These are phyloP conservation scores for Thermoascus crustaceus DNA, from an alignment of 2,329 filamentous ascomycete genomes.

Conservation along the genomic window DNA sequence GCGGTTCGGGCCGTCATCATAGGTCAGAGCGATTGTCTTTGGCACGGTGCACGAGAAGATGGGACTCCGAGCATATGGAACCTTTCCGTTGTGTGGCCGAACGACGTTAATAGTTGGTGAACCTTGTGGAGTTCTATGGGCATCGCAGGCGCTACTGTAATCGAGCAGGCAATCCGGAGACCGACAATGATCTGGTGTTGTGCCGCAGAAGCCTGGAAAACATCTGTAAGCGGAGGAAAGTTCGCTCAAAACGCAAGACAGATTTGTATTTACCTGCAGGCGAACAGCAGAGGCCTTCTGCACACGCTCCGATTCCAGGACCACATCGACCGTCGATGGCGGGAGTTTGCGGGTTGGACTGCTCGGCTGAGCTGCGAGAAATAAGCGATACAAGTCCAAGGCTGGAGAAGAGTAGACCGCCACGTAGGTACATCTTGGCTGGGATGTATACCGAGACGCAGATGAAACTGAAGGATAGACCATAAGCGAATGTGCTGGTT, in stretches of 20 bases:
- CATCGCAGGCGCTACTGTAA: constrained; percentile 31
- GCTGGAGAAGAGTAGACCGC: no score
- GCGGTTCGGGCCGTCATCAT: constrained; percentile 57
- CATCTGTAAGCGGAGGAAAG: background rate
- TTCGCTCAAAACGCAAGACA: background rate
- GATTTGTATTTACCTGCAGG: constrained; percentile 22
- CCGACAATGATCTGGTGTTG: constrained; percentile 27
- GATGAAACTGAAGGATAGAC: no score
- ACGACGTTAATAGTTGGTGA: constrained; percentile 25
- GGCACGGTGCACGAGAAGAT: constrained; percentile 37
- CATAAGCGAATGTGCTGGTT: no score
- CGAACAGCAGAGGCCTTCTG: constrained; percentile 31
- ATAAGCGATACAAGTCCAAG: no score
- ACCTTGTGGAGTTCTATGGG: constrained; percentile 26
- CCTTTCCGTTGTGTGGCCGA: constrained; percentile 28
- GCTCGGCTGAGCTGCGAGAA: no score
- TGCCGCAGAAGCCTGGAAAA: constrained; percentile 31
- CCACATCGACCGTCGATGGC: constrained; percentile 25
- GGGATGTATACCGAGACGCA: no score
- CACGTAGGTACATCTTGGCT: no score
- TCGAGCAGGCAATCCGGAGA: constrained; percentile 35
- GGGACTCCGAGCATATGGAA: constrained; percentile 27
- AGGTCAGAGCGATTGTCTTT: constrained; percentile 58
- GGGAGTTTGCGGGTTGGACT: no score
- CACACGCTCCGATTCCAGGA: constrained; percentile 24